These are phyloP conservation scores for Citrus australasica DNA, from an alignment of 345 rosid genomes.

Conservation along the genomic window DNA sequence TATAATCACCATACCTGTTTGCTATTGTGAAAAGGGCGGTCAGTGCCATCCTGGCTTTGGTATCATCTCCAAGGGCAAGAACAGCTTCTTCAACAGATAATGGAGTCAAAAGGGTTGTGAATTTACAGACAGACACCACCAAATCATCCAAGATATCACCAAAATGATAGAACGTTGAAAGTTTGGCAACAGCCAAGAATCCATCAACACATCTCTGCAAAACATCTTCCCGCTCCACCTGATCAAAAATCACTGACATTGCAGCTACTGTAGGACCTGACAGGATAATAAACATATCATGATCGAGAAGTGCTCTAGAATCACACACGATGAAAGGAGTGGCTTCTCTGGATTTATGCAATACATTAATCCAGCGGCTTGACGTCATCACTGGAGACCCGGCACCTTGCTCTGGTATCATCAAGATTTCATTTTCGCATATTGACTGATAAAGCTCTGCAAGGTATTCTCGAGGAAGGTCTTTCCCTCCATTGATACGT, in stretches of 20 bases:
- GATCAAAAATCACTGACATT: constrained; percentile 71
- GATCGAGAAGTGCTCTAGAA: constrained; percentile 48
- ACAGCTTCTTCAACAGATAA: constrained; percentile 52
- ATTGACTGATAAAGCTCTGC: constrained; percentile 68
- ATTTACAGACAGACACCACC: constrained; percentile 66
- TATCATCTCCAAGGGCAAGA: constrained; percentile 59
- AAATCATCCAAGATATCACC: constrained; percentile 61
- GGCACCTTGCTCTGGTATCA: constrained; percentile 60
- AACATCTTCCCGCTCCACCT: constrained; percentile 64
- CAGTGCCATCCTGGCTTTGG: constrained; percentile 57
- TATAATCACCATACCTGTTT: constrained; percentile 62
- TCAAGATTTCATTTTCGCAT: constrained; percentile 67
- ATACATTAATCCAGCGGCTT: constrained; percentile 62
- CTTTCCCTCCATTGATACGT: constrained; percentile 62
- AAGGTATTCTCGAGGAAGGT: constrained; percentile 65
- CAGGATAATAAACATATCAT: constrained; percentile 58
- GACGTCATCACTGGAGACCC: constrained; percentile 56
- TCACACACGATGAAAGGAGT: constrained; percentile 54
- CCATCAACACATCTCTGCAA: constrained; percentile 61
- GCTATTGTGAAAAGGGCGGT: constrained; percentile 62
- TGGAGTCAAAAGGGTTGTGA: constrained; percentile 46
- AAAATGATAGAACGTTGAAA: constrained; percentile 54
- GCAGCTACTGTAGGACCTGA: constrained; percentile 71
- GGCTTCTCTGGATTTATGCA: constrained; percentile 56
- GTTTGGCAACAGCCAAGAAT: constrained; percentile 63